phyloP scores from a whole-genome alignment of 768 basidiomycete genomes.

The Boletus vermiculosoides region DNA sequence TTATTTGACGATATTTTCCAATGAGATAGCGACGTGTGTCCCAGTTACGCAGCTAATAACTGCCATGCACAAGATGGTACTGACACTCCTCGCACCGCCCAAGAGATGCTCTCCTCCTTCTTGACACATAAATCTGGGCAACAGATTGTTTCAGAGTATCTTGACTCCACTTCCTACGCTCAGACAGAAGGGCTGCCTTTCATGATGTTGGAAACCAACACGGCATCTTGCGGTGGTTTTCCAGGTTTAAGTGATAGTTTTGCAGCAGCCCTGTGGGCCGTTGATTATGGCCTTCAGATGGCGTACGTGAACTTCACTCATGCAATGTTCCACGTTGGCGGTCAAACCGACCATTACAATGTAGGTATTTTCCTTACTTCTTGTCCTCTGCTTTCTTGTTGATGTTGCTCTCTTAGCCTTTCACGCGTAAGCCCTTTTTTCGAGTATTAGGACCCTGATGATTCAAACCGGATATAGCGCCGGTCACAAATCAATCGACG shows the following conservation, averaged over 20 bases:
- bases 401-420: conserved; percentile 29
- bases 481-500: conserved; percentile 52
- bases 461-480: conserved; percentile 34
- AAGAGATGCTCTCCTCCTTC: conserved; percentile 42
- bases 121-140: conserved; percentile 56
- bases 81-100: conserved; percentile 42
- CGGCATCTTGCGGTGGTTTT: conserved; percentile 48
- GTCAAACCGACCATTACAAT: conserved; percentile 65
- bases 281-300: conserved; percentile 54
- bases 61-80: conserved; percentile 48
- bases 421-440: conserved; percentile 33
- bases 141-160: conserved; percentile 51
- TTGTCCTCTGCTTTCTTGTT: neutral
- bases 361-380: conserved; percentile 32
- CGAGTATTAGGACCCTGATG: neutral
- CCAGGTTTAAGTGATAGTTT: conserved; percentile 57
- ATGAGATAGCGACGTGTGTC: conserved; percentile 11
- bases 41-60: conserved; percentile 61
- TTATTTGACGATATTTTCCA: neutral
- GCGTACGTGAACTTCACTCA: conserved; percentile 47
- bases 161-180: conserved; percentile 44
- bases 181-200: conserved; percentile 41
- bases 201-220: conserved; percentile 59
- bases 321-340: conserved; percentile 53
- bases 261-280: conserved; percentile 50